Base-by-base conservation (phyloP, 2,329 filamentous ascomycete genomes). In the Aplosporella prunicola region DNA sequence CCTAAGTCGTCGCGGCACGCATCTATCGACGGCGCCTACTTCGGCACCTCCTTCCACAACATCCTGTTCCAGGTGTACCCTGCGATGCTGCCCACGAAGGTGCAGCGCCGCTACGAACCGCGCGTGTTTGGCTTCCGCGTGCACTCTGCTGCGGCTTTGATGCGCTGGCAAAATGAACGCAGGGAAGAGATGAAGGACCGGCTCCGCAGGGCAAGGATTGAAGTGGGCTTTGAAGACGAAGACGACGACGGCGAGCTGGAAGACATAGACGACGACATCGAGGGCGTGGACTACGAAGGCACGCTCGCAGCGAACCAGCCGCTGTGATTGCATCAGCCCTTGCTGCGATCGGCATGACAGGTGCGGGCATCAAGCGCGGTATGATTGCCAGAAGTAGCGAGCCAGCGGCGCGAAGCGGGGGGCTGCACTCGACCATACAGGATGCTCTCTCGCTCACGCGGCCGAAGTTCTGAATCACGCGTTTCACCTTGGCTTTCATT, bases 21-120 rank as follows among this genome's bases (percentile, higher is more conserved):
- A 34, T 76, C 82, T 42, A 95, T 98, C 53, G 91, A 98, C 58
- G 91, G 91, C 45, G 91, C 91, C 47, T 98, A 96, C 71, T 98
- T 98, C 51, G 91, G 91, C 50, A 88, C 89, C 32, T 93, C 85
- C 3, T 98, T 98, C 71, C 89, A 95, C 71, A 95, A 95, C 66
- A 95, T 98, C 63, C 78, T 98, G 45, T 96, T 98, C 69, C 91
- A 98, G 62, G 91, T 98, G 39, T 96, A 96, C 59, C 89, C 91
- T 5, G 78, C 83, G 16, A 72, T 98, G 50, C 78, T 93, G 35
- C 91, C 91, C 3, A 69, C 78, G 48, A 98, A 96, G 72, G 86
- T 78, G 50, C 71, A 79, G 45, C 79, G 86, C 46, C 77, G 91
- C 48, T 95, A 96, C 63, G 76, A 89, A 40, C 91, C 91, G 16